Base-by-base conservation (phyloP, 371 early-diverging fungal species). In the Batkoa obscura region DNA sequence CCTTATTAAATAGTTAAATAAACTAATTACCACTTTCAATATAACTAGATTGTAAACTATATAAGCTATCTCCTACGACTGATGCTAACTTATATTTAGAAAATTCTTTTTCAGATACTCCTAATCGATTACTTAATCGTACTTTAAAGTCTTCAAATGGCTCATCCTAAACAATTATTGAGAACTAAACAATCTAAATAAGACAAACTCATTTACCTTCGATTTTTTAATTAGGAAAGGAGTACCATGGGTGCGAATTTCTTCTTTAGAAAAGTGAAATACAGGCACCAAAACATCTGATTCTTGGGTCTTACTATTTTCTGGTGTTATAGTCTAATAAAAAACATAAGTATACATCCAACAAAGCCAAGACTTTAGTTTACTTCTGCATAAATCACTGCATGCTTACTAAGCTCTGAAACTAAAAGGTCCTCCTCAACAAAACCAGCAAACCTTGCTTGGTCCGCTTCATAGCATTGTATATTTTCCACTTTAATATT, bases 31-130 rank as follows among this genome's bases (percentile, higher is more conserved):
- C 54, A 2, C 54, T 42, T 31, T 43, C 53, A 12, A 62, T 33
- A 55, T 54, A 49, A 8, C 66, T 62, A 2, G 50, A 50, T 37
- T 43, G 38, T 5, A 55, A 36, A 47, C 51, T 47, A 33, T 60
- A 57, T 57, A 57, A 13, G 62, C 60, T 42, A 6, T 9, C 35
- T 36, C 59, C 47, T 5, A 63, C 55, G 3, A 79, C 72, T 56
- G 76, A 63, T 37, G 67, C 69, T 49, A 83, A 64, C 60, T 80
- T 85, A 56, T 86, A 74, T 64, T 86, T 89, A 33, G 71, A 71
- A 67, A 86, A 83, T 37, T 94, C 95, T 70, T 88, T 90, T 58
- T 91, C 90, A 58, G 65, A 72, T 68, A 88, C 69, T 0, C 88
- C 88, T 35, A 86, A 72, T 57, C 83, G 66, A 52, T 64, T 66